phyloP scores from a whole-genome alignment of 169 alveolate genomes.

The Ichthyophthirius multifiliis region DNA sequence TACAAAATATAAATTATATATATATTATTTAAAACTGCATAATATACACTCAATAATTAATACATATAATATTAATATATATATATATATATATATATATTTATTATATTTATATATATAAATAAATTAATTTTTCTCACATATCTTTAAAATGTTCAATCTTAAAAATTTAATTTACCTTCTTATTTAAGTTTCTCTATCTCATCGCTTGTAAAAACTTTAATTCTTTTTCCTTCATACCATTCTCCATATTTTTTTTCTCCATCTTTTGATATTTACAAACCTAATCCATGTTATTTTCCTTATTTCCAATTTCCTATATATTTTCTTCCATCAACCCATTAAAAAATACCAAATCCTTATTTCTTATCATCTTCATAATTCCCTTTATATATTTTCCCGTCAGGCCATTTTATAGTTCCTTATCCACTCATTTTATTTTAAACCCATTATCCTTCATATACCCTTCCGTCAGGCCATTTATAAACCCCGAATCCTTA shows the following conservation, averaged over 20 bases:
- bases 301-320: slow-evolving; percentile 67
- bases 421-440: slow-evolving; percentile 79
- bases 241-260: slow-evolving; percentile 34
- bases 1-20: too few relatives aligned
- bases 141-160: too few relatives aligned
- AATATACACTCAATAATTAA: too few relatives aligned
- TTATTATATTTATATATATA: too few relatives aligned
- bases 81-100: too few relatives aligned
- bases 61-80: too few relatives aligned
- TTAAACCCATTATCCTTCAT: slow-evolving; percentile 72
- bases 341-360: slow-evolving; percentile 64
- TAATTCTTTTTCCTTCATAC: slow-evolving; percentile 38
- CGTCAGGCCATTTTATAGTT: slow-evolving; percentile 70
- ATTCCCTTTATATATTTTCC: slow-evolving; percentile 70
- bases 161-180: background rate
- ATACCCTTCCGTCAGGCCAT: slow-evolving; percentile 60
- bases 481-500: slow-evolving; percentile 58
- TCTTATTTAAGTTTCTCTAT: background rate
- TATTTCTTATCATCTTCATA: slow-evolving; percentile 67
- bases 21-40: too few relatives aligned
- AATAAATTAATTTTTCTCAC: too few relatives aligned
- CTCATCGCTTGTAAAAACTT: background rate
- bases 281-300: slow-evolving; percentile 54
- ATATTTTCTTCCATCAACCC: slow-evolving; percentile 78
- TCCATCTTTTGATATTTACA: slow-evolving; percentile 12